Base-by-base conservation (phyloP, 2,329 filamentous ascomycete species). In the Trichoderma atrobrunneum region DNA sequence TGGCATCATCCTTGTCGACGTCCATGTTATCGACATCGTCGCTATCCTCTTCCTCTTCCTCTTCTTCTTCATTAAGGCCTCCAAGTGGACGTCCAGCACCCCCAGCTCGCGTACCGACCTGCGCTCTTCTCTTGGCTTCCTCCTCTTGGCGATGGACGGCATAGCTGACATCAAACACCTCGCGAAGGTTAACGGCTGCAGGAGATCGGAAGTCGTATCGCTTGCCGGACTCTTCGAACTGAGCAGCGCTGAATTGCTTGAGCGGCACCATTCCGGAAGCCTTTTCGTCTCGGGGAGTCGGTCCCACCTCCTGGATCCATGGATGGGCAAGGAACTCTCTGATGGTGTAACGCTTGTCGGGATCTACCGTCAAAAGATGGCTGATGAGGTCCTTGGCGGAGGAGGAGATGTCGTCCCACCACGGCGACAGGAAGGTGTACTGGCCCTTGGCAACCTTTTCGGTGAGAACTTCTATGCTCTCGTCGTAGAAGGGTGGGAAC, bases 321-420 rank as follows among this genome's bases (percentile, higher is more conserved):
- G 96, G 96, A 78, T 99, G 96, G n/a, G 88, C 88, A 72, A 99
- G 85, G 84, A 99, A 99, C 79, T 98, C 91, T 73, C 89, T 90
- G 79, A 99, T 99, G 3, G 93, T 95, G 82, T 94, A 99, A 21
- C 96, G 91, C 86, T 97, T 95, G 73, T 97, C 94, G 0, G 96
- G 96, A 76, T 99, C 94, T 73, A 99, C 96, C 0, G 94, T 97
- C 74, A 99, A 85, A 0, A 99, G 88, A 81, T 99, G 96, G 5
- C 93, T 93, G 72, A 99, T 95, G 11, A 99, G 86, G 78, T 99
- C 95, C 81, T 98, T 94, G 0, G 96, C 96, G 4, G 93, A 91
- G 80, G 96, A 94, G 73, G 95, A 98, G 74, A 99, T 98, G 72
- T 98, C 95, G 76, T 99, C 96, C 96, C 96, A 99, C 96, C 96